Evolutionary conservation across 2,329 filamentous ascomycete genomes (phyloP), one percentile per base, ranked within the genome.

Genomic region (Ambrosiella beaveri): DNA sequence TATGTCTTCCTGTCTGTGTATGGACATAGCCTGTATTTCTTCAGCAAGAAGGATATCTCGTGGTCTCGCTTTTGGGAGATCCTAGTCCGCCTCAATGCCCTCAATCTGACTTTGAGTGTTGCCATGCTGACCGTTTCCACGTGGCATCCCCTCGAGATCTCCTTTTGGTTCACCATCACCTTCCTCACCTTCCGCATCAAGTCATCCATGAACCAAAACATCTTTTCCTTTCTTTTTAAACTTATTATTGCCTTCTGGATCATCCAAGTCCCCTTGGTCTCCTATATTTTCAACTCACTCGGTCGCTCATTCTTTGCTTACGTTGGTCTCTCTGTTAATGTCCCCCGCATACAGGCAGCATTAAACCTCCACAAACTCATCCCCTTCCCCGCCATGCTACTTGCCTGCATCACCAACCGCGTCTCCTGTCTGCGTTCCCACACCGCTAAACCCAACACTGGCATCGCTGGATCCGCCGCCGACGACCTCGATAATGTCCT

Each of bases 1-100:
- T 84, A 82, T 64, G 71, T 85, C 36, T 84, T 84, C 65, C 71
- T 84, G 62, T 80, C 76, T 13, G 76, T 76, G 7, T 84, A 78
- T 62, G 79, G 80, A 1, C 81, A 85, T 63, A 74, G 80, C 0
- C 67, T 74, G 7, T 82, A 78, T 65, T 78, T 84, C 60, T 66
- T 82, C 7, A 69, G 69, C 55, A 80, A 72, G 56, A 70, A 70
- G 38, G 79, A 85, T 65, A 82, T 75, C 64, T 81, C 80, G 0
- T 63, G 78, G 37, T 69, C 70, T 38, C 74, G 80, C 19, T 67
- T 78, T n/a, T 70, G 71, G 1, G 66, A 66, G 2, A 75, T 82
- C 6, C 63, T 85, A 36, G 69, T 81, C 44, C 75, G 79, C 1
- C 68, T 80, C 9, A 85, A 84, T 64, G 65, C 79, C 1, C 68